Percentiles rank a stretch among this genome's conserved stretches.
These are phyloP conservation scores for Phlyctochytrium planicorne DNA, from an alignment of 192 early-diverging fungal genomes.

Conservation along the genomic window DNA sequence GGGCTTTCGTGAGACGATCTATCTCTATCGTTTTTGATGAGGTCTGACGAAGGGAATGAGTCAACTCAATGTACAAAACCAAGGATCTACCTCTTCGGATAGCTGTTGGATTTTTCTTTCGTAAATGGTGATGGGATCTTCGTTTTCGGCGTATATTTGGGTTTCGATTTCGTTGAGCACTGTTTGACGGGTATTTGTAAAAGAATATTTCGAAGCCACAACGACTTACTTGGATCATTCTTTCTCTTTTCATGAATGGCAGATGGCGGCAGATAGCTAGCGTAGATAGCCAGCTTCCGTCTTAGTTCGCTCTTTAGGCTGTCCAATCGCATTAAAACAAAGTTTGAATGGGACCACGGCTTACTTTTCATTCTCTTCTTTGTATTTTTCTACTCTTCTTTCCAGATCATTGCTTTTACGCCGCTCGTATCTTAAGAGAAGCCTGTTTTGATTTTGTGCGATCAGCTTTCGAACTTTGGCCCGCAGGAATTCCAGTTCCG, in stretches of 20 bases:
- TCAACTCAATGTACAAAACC: background rate
- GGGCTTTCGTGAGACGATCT: conserved; percentile 20
- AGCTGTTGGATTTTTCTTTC: conserved; percentile 35
- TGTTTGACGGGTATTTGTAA: background rate
- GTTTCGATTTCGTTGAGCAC: conserved; percentile 26
- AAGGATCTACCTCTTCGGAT: conserved; percentile 14
- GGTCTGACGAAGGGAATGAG: background rate
- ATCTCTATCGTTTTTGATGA: conserved; percentile 23
- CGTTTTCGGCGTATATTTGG: conserved; percentile 20
- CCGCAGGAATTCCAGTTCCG: conserved; percentile 42
- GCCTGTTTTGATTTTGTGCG: conserved; percentile 51
- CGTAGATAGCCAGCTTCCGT: conserved; percentile 47
- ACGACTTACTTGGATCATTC: conserved; percentile 35
- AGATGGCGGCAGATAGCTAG: conserved; percentile 46
- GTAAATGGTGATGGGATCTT: conserved; percentile 44
- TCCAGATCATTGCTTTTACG: conserved; percentile 38
- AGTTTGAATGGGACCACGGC: too few relatives aligned
- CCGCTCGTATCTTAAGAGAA: conserved; percentile 52
- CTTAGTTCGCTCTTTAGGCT: conserved; percentile 40
- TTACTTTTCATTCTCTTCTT: conserved; percentile 35
- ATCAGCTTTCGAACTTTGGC: conserved; percentile 50
- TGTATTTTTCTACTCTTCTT: conserved; percentile 29
- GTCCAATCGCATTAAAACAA: too few relatives aligned
- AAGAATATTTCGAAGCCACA: background rate
- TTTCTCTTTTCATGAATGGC: conserved; percentile 35